These are phyloP conservation scores for Colletotrichum orchidophilum DNA, from an alignment of 2,329 filamentous ascomycete genomes.

Conservation along the genomic window DNA sequence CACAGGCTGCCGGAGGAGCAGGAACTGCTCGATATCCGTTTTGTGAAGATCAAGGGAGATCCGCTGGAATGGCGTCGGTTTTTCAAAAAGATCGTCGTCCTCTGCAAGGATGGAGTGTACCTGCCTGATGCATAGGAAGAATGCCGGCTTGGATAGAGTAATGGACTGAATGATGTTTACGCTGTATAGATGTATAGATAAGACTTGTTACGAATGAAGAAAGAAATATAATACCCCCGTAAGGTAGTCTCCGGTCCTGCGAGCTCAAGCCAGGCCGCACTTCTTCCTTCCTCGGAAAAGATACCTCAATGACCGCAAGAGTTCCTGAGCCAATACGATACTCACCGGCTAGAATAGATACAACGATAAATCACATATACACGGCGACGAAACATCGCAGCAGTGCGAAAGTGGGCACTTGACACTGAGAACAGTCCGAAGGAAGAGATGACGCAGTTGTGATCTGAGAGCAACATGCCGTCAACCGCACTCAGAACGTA, in stretches of 20 bases:
- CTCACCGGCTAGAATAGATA: too few species aligned
- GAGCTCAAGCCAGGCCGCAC: too few species aligned
- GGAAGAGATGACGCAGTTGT: too few species aligned
- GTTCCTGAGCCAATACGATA: not conserved
- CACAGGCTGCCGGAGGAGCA: constrained; percentile 63
- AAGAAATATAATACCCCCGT: not conserved
- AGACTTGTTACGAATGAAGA: not conserved
- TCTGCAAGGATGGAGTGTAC: constrained; percentile 87
- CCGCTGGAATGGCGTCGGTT: constrained; percentile 95
- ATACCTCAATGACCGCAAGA: too few species aligned
- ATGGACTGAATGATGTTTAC: constrained; percentile 21
- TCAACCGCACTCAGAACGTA: too few species aligned
- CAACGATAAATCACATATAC: not conserved
- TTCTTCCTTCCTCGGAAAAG: too few species aligned
- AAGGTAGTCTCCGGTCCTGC: too few species aligned
- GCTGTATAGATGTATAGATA: constrained; percentile 23
- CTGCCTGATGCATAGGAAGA: constrained; percentile 51
- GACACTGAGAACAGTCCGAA: too few species aligned
- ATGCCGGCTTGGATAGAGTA: not conserved
- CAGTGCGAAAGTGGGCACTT: too few species aligned
- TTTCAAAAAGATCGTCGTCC: constrained; percentile 93
- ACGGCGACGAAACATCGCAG: too few species aligned
- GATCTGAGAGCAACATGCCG: too few species aligned
- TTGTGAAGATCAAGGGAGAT: constrained; percentile 95
- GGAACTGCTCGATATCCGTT: constrained; percentile 84